Base-by-base conservation (phyloP, 2,329 filamentous ascomycete genomes). In the Lanzia echinophila region DNA sequence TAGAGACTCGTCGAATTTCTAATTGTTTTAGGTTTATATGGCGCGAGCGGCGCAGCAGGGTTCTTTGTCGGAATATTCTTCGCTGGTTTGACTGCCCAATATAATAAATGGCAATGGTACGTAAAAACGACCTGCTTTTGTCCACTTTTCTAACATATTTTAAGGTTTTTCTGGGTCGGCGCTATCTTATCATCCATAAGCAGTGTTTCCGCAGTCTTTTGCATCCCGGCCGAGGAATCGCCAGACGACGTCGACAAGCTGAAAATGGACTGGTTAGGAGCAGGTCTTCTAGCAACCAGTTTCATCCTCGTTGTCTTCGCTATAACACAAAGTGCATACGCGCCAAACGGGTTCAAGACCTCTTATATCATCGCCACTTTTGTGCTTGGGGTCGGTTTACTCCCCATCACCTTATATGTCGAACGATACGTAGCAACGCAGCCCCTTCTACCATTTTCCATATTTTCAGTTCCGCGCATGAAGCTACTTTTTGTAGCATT, bases 251-350 rank as follows among this genome's bases (percentile, higher is more conserved):
- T 42, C 3, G 46, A 62, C 47, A 69, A 68, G 0, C 69, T 79
- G 20, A 71, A 72, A 33, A 90, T 90, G 85, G 87, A 91, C 65
- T 90, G 82, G 77, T 70, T 73, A 56, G 86, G 86, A 0, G 70
- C 78, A 2, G 63, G 67, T 3, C 77, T 83, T 8, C 82, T 85
- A 12, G 75, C 87, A 0, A 75, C 78, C 0, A 86, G 83, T 0
- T 67, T 90, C 15, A 73, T 86, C 1, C 74, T 92, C 33, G 72
- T 88, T 58, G 82, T 89, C 0, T 91, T 83, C 60, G 84, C 87
- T 0, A 78, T 92, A 49, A 90, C 86, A 0, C 82, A 88, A 34
- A 83, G 82, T 15, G 79, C 82, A 0, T 81, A 87, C 66, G 85
- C 85, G 0, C 77, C 81, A 0, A 64, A 81, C 2, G 82, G 84